Evolutionary conservation across 768 basidiomycete genomes (phyloP), one percentile per base, ranked within the genome.

Genomic region (Phaffia australis): DNA sequence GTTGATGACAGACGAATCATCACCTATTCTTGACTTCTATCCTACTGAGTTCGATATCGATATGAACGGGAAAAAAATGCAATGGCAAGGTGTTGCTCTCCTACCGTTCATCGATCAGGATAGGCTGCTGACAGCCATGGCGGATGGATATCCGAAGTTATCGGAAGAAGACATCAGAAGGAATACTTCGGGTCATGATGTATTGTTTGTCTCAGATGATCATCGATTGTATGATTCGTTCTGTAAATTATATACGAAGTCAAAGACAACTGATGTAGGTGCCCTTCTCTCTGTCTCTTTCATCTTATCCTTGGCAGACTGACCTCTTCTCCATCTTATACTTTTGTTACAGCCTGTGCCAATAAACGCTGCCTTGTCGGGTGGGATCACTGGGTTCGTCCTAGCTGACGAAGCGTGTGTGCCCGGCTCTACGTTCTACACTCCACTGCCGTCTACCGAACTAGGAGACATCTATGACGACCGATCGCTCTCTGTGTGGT

Each of bases 31-130:
- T 68, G 93, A 98, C 73, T 98, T 97, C 79, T 98, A 98, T 77
- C 94, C 94, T 0, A 70, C 81, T 0, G 83, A 86, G 19, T 99
- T 99, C 76, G 84, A 93, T 71, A 86, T 98, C 73, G 95, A 99
- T 76, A 99, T 99, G 95, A 99, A 99, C 73, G 95, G 95, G 66
- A 98, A 98, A 79, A 89, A 88, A 78, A 97, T 98, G 93, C 81
- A 88, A 8, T 99, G 95, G 95, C 94, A 99, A 76, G 95, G 95
- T 63, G 91, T 99, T 64, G 93, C 95, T 0, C 79, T 99, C 11
- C 80, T 99, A 25, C 93, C 95, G 0, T 99, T 98, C 80, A 98
- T 99, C 69, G 89, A 98, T 73, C 81, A 85, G 75, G 81, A 81
- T 64, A 83, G 92, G 46, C 78, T 99, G 29, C 78, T 98, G 63